These are phyloP conservation scores for Platismatia glauca DNA, from an alignment of 495 filamentous ascomycete species.

Conservation along the genomic window DNA sequence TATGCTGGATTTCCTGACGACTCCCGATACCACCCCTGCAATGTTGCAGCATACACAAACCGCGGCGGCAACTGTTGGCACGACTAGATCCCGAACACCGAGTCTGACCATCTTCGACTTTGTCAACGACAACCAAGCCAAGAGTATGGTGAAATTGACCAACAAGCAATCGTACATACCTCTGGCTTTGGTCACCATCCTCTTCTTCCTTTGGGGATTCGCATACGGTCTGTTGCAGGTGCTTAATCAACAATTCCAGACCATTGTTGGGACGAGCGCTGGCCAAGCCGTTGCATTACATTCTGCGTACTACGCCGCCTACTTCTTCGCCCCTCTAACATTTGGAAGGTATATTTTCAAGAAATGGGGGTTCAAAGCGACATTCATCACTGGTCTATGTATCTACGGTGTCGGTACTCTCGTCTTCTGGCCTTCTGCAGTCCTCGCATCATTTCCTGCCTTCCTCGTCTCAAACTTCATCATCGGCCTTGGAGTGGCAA, in stretches of 20 bases:
- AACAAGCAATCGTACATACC: slow-evolving; percentile 50
- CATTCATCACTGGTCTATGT: slow-evolving; percentile 54
- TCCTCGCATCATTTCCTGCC: slow-evolving; percentile 55
- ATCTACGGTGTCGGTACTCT: slow-evolving; percentile 56
- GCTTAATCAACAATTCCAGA: slow-evolving; percentile 55
- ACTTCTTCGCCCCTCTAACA: slow-evolving; percentile 48
- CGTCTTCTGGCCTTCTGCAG: slow-evolving; percentile 67
- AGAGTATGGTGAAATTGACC: slow-evolving; percentile 63
- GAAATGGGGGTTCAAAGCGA: slow-evolving; percentile 58
- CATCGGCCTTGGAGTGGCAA: slow-evolving; percentile 53
- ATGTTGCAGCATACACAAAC: slow-evolving; percentile 13
- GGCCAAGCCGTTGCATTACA: slow-evolving; percentile 51
- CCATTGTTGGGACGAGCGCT: slow-evolving; percentile 37
- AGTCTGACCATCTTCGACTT: slow-evolving; percentile 61
- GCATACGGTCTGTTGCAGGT: slow-evolving; percentile 73
- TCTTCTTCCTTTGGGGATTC: slow-evolving; percentile 85
- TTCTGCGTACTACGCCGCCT: slow-evolving; percentile 56
- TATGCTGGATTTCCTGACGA: slow-evolving; percentile 51
- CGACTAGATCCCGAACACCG: slow-evolving; percentile 27
- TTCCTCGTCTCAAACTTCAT: slow-evolving; percentile 61
- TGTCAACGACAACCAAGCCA: slow-evolving; percentile 67
- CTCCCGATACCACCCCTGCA: slow-evolving; percentile 35
- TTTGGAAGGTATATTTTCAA: slow-evolving; percentile 50
- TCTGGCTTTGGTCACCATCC: slow-evolving; percentile 54
- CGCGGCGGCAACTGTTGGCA: slow-evolving; percentile 8